Evolutionary conservation across 2,329 filamentous ascomycete species (phyloP), one percentile per base, ranked within the genome.

Genomic region (Trichoderma sp.): DNA sequence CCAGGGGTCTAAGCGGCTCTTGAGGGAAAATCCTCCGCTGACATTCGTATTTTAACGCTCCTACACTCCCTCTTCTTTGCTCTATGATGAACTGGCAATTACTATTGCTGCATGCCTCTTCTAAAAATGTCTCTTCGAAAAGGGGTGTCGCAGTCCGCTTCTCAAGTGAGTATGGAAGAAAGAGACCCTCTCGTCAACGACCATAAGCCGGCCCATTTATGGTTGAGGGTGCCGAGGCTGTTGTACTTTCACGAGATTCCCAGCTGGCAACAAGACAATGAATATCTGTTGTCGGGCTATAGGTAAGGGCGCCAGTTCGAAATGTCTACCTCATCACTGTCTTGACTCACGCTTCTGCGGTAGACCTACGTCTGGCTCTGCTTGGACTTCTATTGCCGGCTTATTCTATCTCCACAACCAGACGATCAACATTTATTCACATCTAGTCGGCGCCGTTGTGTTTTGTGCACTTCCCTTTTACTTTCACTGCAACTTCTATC

Each of bases 351-450:
- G 9, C 12, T 3, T n/a, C 0, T 15, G 7, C 1, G 10, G 7
- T 14, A 52, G 50, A 7, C 50, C 58, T 39, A 52, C 48, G n/a
- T 66, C 57, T 41, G 62, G 48, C 24, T 69, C 67, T 14, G 51
- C 58, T 3, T 51, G 50, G 61, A 26, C 19, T 28, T 66, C 62
- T 2, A 21, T 67, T 6, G 52, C 54, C 5, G 64, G 66, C 39
- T 21, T 67, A n/a, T 50, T 67, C 3, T 67, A 66, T 44, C 54
- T 68, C 7, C 57, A 69, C 55, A 69, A 69, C 48, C 51, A 67
- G 34, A 62, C 63, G 24, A 62, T 65, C 45, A 65, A 65, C 24
- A 67, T 51, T 12, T 66, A 60, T 39, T 65, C 63, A 1, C 67
- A 69, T 44, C 34, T 69, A 1, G 19, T 68, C 15, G 67, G 68